Conservation (phyloP, 352 stramenopile genomes). For the Pythium vanterpoolii region DNA sequence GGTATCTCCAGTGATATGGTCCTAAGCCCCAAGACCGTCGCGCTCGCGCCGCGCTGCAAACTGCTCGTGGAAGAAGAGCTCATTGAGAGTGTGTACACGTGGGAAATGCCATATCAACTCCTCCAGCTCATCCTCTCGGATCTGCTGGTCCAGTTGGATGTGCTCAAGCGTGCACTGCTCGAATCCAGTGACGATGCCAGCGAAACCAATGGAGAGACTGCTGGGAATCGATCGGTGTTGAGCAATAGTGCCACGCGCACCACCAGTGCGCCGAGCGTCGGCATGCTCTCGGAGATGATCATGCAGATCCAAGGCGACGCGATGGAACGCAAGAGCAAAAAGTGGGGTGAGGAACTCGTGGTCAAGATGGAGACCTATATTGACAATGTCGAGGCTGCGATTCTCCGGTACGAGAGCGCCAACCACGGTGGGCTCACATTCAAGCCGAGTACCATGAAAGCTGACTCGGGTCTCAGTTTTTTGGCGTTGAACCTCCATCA, state of each 20-base stretch:
- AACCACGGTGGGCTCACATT: constrained; percentile 74
- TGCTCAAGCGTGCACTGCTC: constrained; percentile 38
- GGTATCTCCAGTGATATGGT: constrained; percentile 7
- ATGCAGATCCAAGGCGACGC: constrained; percentile 84
- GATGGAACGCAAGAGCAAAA: constrained; percentile 73
- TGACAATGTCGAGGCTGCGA: constrained; percentile 71
- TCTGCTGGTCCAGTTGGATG: constrained; percentile 65
- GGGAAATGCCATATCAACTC: constrained; percentile 83
- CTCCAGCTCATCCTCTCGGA: constrained; percentile 76
- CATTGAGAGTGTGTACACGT: constrained; percentile 87
- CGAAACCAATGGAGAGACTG: constrained; percentile 34
- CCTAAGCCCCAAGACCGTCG: neutral
- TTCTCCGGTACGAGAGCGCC: constrained; percentile 65
- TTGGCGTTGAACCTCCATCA: constrained; percentile 83
- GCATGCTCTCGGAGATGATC: constrained; percentile 85
- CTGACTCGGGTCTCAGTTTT: constrained; percentile 70
- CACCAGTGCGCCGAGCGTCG: constrained; percentile 41
- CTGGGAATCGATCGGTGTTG: no score
- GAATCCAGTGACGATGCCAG: constrained; percentile 17
- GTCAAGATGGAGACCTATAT: constrained; percentile 82
- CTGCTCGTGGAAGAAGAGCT: constrained; percentile 83
- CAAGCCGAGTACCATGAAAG: constrained; percentile 88
- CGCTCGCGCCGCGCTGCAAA: constrained; percentile 30
- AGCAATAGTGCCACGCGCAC: neutral
- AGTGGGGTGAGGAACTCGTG: constrained; percentile 73